Evolutionary conservation across 768 basidiomycete species (phyloP).

Genomic region (Pleurotus salmoneostramineus): DNA sequence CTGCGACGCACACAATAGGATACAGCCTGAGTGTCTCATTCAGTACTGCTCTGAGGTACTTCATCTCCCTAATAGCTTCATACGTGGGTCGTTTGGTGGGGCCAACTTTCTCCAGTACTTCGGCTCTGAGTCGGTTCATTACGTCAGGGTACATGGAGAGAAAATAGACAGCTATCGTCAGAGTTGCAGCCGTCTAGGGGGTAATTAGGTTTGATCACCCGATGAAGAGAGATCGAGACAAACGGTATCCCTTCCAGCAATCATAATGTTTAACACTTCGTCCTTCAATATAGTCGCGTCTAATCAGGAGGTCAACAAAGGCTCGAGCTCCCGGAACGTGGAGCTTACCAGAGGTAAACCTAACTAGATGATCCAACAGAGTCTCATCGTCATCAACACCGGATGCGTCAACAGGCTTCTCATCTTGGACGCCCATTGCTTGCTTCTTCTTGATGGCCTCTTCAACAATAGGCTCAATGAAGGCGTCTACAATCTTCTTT

Average conservation of each 20-base stretch:
- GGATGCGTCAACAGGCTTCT: slow-evolving; percentile 1
- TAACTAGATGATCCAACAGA: slow-evolving; percentile 35
- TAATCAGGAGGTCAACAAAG: slow-evolving; percentile 2
- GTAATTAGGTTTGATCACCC: slow-evolving; percentile 17
- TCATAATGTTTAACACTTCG: slow-evolving; percentile 15
- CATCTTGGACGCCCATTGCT: slow-evolving; percentile 8
- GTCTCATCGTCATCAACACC: slow-evolving; percentile 27
- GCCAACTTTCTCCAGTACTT: slow-evolving; percentile 21
- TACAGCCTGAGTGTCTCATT: slow-evolving; percentile 28
- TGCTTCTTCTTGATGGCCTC: slow-evolving; percentile 18
- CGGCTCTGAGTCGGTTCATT: slow-evolving; percentile 17
- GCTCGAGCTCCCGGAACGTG: background rate
- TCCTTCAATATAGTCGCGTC: slow-evolving; percentile 16
- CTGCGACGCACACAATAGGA: slow-evolving; percentile 10
- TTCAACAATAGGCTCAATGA: slow-evolving; percentile 27
- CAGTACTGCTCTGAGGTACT: slow-evolving; percentile 16
- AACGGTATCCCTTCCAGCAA: slow-evolving; percentile 17
- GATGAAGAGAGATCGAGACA: background rate
- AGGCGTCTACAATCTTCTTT: slow-evolving; percentile 34
- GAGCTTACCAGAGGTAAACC: slow-evolving; percentile 29
- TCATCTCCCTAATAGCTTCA: slow-evolving; percentile 24
- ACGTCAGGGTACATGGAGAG: slow-evolving; percentile 21
- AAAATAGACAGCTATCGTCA: slow-evolving; percentile 16
- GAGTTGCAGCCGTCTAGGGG: slow-evolving; percentile 7
- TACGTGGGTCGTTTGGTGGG: slow-evolving; percentile 15